Percentiles rank a stretch among this genome's conserved stretches.
phyloP scores from a whole-genome alignment of 805 yeast genomes.

The Blastobotrys parvus region DNA sequence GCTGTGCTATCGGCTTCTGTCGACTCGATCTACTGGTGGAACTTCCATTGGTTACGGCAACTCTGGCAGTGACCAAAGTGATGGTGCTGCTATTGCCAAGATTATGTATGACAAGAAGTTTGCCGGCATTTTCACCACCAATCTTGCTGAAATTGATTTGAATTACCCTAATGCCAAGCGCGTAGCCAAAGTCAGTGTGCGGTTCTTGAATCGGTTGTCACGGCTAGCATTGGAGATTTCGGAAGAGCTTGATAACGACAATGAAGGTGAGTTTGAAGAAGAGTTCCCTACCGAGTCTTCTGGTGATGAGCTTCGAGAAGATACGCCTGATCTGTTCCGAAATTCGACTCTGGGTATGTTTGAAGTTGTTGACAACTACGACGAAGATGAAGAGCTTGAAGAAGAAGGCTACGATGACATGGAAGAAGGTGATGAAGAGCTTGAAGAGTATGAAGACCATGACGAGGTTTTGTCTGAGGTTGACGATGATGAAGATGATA shows the following conservation, averaged over 20 bases:
- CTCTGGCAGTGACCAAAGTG: constrained; percentile 26
- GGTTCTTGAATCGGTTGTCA: constrained; percentile 40
- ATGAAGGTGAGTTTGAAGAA: constrained; percentile 28
- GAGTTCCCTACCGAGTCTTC: constrained; percentile 33
- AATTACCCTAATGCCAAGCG: constrained; percentile 60
- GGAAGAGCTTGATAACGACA: constrained; percentile 44
- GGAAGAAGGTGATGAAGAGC: constrained; percentile 16
- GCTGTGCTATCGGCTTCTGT: constrained; percentile 30
- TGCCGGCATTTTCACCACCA: constrained; percentile 41
- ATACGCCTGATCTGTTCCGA: constrained; percentile 72
- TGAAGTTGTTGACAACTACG: constrained; percentile 68
- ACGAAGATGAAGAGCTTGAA: constrained; percentile 48
- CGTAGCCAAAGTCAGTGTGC: constrained; percentile 50
- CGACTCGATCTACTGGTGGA: constrained; percentile 18
- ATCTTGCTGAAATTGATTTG: constrained; percentile 60
- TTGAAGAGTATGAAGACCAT: constrained; percentile 13
- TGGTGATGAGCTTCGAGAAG: constrained; percentile 38
- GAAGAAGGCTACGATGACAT: constrained; percentile 24
- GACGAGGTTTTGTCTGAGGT: constrained; percentile 23
- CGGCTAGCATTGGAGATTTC: constrained; percentile 37
- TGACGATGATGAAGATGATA: constrained; percentile 6
- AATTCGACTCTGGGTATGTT: constrained; percentile 94
- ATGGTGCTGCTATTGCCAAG: constrained; percentile 55
- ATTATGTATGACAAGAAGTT: constrained; percentile 59
- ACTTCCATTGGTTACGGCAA: constrained; percentile 6